These are phyloP conservation scores for Claviceps fusiformis DNA, from an alignment of 2,329 filamentous ascomycete genomes.

Conservation along the genomic window DNA sequence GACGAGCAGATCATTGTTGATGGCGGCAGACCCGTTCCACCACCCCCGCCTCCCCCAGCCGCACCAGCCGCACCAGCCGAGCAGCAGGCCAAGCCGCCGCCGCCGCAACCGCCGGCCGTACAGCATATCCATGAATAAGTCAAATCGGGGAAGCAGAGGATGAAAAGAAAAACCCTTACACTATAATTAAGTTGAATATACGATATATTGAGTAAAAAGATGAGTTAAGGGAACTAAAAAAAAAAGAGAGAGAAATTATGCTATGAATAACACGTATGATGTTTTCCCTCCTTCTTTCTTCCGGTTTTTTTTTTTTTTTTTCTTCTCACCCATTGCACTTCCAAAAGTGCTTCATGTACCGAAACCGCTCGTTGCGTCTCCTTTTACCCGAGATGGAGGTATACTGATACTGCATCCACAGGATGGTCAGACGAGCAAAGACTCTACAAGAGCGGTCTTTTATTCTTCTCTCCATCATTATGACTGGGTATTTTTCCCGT, in stretches of 20 bases:
- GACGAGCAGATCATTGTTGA: constrained; percentile 57
- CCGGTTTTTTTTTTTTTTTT: background rate
- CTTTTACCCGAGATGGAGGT: too few relatives aligned
- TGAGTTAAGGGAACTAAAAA: background rate
- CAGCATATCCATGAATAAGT: constrained; percentile 6
- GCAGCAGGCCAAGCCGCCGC: background rate
- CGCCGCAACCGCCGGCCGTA: constrained; percentile 12
- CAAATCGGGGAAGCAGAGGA: background rate
- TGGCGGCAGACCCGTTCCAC: constrained; percentile 33
- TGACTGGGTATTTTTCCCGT: too few relatives aligned
- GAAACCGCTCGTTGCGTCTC: too few relatives aligned
- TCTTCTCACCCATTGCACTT: background rate
- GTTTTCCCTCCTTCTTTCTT: background rate
- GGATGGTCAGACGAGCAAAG: too few relatives aligned
- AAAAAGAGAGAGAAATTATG: background rate
- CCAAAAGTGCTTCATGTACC: too few relatives aligned
- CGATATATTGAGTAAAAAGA: background rate
- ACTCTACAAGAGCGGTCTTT: too few relatives aligned
- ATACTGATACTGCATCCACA: too few relatives aligned
- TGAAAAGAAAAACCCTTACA: too few relatives aligned
- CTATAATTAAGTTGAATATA: background rate
- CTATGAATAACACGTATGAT: constrained; percentile 5
- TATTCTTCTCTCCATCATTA: too few relatives aligned
- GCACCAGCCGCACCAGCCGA: constrained; percentile 1
- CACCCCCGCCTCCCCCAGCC: constrained; percentile 14